These are phyloP conservation scores for Rubroboletus satanas DNA, from an alignment of 768 basidiomycete genomes.

Conservation along the genomic window DNA sequence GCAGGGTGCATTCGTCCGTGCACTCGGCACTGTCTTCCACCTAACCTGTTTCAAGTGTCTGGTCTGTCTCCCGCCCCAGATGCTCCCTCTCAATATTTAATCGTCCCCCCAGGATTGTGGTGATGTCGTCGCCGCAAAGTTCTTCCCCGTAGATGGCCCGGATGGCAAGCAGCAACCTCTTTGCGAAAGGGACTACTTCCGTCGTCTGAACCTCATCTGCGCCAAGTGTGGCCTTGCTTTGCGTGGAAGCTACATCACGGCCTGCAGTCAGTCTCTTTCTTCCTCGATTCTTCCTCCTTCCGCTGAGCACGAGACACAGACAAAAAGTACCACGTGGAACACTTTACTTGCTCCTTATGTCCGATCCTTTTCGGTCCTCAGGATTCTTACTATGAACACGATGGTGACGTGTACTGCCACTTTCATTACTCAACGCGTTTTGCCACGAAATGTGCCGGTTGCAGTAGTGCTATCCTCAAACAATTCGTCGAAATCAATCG, in stretches of 20 bases:
- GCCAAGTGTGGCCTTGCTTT: constrained; percentile 93
- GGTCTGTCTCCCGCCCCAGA: constrained; percentile 48
- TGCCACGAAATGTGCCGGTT: constrained; percentile 97
- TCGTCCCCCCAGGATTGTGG: constrained; percentile 75
- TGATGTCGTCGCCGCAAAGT: constrained; percentile 94
- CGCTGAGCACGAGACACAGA: constrained; percentile 44
- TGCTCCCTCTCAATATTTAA: background rate
- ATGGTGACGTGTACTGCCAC: constrained; percentile 97
- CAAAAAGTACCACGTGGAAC: constrained; percentile 99
- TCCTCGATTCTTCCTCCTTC: background rate
- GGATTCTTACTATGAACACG: constrained; percentile 99
- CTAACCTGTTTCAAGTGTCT: constrained; percentile 98
- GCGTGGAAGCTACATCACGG: constrained; percentile 97
- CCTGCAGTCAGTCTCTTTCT: constrained; percentile 72
- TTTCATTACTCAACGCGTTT: constrained; percentile 99
- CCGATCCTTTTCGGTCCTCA: constrained; percentile 95
- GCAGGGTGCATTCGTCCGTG: constrained; percentile 95
- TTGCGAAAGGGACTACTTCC: constrained; percentile 98
- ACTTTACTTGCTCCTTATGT: constrained; percentile 97
- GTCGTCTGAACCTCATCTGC: constrained; percentile 92
- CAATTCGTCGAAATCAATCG: constrained; percentile 99
- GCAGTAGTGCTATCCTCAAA: constrained; percentile 94
- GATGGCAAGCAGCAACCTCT: constrained; percentile 88
- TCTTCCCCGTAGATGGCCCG: constrained; percentile 94
- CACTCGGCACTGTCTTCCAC: constrained; percentile 90